Percentiles rank a stretch among this genome's conserved stretches.
These are phyloP conservation scores for Chimonanthus praecox DNA, from an alignment of 164 flowering plant genomes.

Conservation along the genomic window DNA sequence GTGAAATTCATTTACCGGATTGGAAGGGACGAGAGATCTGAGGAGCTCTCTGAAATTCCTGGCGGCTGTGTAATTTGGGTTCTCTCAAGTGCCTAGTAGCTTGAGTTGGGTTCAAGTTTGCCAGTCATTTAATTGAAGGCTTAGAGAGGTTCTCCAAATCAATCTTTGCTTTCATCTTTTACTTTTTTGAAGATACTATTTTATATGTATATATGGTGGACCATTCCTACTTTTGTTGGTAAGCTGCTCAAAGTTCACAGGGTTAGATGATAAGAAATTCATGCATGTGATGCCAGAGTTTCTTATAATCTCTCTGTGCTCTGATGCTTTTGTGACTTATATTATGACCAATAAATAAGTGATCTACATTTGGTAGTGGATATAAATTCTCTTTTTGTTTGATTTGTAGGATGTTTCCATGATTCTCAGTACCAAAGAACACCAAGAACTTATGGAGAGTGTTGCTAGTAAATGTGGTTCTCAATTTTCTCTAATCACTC, in stretches of 20 bases:
- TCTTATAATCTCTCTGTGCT: background rate
- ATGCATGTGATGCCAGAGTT: background rate
- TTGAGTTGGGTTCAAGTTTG: too few species aligned
- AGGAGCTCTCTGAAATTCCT: too few species aligned
- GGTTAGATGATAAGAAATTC: background rate
- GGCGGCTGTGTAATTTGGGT: too few species aligned
- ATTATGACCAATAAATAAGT: background rate
- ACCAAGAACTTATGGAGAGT: slow-evolving; percentile 61
- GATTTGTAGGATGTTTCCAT: slow-evolving; percentile 62
- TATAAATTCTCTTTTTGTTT: slow-evolving; percentile 8
- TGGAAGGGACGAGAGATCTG: too few species aligned
- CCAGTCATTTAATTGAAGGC: too few species aligned
- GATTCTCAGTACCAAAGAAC: slow-evolving; percentile 82
- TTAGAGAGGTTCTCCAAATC: too few species aligned
- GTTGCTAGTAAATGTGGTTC: slow-evolving; percentile 71
- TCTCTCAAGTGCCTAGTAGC: too few species aligned
- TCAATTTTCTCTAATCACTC: slow-evolving; percentile 59
- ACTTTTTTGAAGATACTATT: too few species aligned
- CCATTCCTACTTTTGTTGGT: background rate
- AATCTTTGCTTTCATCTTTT: too few species aligned
- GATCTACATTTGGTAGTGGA: too few species aligned
- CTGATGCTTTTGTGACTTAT: slow-evolving; percentile 1
- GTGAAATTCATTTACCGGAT: too few species aligned
- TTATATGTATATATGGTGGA: too few species aligned
- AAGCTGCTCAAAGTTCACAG: background rate